These are phyloP conservation scores for Gnomoniopsis sp. DNA, from an alignment of 2,329 filamentous ascomycete genomes.

Conservation along the genomic window DNA sequence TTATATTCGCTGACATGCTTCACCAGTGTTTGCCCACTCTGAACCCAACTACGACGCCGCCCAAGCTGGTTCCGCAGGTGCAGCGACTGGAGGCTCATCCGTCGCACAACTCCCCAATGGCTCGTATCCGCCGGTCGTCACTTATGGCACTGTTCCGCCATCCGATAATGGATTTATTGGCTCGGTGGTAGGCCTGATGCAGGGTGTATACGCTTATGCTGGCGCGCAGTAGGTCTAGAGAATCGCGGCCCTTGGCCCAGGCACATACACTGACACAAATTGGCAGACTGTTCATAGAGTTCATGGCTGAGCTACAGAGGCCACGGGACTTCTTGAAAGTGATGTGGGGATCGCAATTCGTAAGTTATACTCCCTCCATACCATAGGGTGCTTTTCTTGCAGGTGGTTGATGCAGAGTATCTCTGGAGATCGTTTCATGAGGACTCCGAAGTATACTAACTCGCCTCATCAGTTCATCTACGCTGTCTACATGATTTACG, in stretches of 20 bases:
- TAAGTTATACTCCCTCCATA: no score
- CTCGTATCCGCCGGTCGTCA: slow-evolving; percentile 28
- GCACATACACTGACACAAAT: no score
- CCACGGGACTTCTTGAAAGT: slow-evolving; percentile 38
- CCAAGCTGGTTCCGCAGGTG: slow-evolving; percentile 25
- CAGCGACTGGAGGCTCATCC: slow-evolving; percentile 22
- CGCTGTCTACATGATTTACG: slow-evolving; percentile 35
- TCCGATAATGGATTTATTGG: slow-evolving; percentile 39
- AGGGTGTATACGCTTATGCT: slow-evolving; percentile 53
- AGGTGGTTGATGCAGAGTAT: no score
- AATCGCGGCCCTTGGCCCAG: no score
- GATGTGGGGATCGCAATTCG: slow-evolving; percentile 32
- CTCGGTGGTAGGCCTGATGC: slow-evolving; percentile 45
- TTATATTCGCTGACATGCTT: no score
- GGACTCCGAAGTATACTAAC: no score
- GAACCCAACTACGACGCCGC: slow-evolving; percentile 42
- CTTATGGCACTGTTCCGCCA: slow-evolving; percentile 34
- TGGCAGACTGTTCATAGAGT: slow-evolving; percentile 44
- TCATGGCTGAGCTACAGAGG: slow-evolving; percentile 47
- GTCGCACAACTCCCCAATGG: slow-evolving; percentile 29
- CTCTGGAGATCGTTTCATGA: no score
- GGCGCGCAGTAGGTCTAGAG: slow-evolving; percentile 37
- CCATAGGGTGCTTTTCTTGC: no score
- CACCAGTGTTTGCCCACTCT: slow-evolving; percentile 38
- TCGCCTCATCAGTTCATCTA: slow-evolving; percentile 29